Evolutionary conservation across 495 filamentous ascomycete genomes (phyloP), one percentile per base, ranked within the genome.

Genomic region (Aspergillus haitiensis): DNA sequence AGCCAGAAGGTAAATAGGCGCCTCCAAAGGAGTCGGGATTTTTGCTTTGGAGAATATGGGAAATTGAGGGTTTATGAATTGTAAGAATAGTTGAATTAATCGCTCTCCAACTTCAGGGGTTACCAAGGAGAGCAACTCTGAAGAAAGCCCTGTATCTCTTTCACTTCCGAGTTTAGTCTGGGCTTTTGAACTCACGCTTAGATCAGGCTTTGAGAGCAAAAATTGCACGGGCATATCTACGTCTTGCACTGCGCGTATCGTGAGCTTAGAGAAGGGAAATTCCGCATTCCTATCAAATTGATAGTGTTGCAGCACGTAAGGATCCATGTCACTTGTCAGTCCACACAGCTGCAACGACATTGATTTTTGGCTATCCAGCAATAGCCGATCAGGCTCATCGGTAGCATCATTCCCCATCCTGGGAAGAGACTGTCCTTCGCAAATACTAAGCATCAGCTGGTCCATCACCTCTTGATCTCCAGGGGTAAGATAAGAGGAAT

Each of bases 301-400:
- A 32, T 55, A 55, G 16, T 55, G 52, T 12, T 33, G 52, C 13
- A 55, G 15, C 12, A 55, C 52, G 31, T 55, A 55, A 9, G 52
- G 52, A 55, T 55, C 52, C 52, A 55, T 55, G 31, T 55, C 52
- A 11, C 52, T 37, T 15, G 52, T 32, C 16, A 55, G 11, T 5
- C 52, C 52, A 18, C 52, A 55, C 6, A 55, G 15, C 52, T 55
- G 52, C 4, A n/a, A 21, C 6, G 36, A 13, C 10, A 55, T 6
- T 5, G 27, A 12, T 1, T 11, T 9, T 7, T 35, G 50, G 13
- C 37, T 37, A 15, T 53, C 50, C 8, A 53, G 50, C 21, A 27
- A 27, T 27, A 27, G 21, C 39, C 12, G 39, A 5, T 42, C 39
- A 15, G 39, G 39, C 39, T 42, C 12, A 15, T 11, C 6, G 8